Conservation (phyloP, 495 filamentous ascomycete genomes). For the Daldinia grandis region DNA sequence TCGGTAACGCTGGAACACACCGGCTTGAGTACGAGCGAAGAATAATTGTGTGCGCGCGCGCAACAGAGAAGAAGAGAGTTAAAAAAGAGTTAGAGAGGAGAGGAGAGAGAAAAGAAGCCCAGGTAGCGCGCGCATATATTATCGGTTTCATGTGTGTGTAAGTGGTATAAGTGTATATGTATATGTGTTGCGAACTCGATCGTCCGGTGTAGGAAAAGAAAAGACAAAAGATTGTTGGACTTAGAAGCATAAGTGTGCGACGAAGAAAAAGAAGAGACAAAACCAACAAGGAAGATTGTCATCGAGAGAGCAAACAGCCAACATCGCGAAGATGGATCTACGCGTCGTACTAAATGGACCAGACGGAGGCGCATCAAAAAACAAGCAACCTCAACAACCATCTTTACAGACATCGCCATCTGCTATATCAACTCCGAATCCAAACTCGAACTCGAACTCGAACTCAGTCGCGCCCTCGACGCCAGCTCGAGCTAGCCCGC, state of each 20-base stretch:
- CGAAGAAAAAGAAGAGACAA: conserved; percentile 10
- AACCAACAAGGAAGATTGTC: conserved; percentile 15
- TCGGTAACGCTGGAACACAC: conserved; percentile 28
- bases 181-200: conserved; percentile 21
- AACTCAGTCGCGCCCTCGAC: conserved; percentile 55
- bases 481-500: conserved; percentile 52
- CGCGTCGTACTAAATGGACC: conserved; percentile 62
- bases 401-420: conserved; percentile 39
- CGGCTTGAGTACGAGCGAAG: conserved; percentile 21
- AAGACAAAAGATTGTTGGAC: conserved; percentile 2
- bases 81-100: neutral
- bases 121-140: conserved; percentile 15
- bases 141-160: conserved; percentile 8
- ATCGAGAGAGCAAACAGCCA: conserved; percentile 37
- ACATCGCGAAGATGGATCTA: conserved; percentile 61
- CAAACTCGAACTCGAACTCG: conserved; percentile 32
- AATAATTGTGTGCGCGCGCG: conserved; percentile 35
- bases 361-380: conserved; percentile 49
- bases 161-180: conserved; percentile 10
- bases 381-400: conserved; percentile 29
- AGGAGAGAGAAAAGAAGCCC: neutral
- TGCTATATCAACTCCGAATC: conserved; percentile 31
- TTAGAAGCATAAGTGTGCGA: conserved; percentile 14
- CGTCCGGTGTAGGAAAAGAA: neutral
- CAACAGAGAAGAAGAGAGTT: conserved; percentile 11